Conservation (phyloP, 2,329 filamentous ascomycete species). For the Alternaria brassicicola region DNA sequence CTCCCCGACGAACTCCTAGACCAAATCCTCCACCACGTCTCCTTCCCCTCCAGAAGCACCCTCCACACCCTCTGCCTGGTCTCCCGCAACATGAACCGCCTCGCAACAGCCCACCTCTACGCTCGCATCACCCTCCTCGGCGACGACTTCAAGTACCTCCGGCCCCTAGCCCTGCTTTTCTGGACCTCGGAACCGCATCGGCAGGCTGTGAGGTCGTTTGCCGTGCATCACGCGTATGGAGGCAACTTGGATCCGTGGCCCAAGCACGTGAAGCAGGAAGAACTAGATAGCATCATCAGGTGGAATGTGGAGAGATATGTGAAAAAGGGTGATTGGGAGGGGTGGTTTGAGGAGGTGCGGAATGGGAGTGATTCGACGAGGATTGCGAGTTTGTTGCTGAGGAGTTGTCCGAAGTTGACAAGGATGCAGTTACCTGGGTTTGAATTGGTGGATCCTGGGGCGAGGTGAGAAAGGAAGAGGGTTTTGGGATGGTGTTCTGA, state of each 20-base stretch:
- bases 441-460: slow-evolving; percentile 20
- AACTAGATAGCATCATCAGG: slow-evolving; percentile 9
- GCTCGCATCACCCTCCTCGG: slow-evolving; percentile 14
- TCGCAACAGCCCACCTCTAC: slow-evolving; percentile 22
- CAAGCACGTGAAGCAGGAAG: neutral
- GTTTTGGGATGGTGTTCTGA: neutral
- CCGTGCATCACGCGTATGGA: slow-evolving; percentile 20
- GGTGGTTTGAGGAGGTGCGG: slow-evolving; percentile 13
- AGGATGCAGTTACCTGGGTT: slow-evolving; percentile 26
- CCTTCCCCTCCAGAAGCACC: neutral
- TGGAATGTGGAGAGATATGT: slow-evolving; percentile 9
- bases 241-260: slow-evolving; percentile 24
- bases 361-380: slow-evolving; percentile 19
- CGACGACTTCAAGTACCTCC: slow-evolving; percentile 13
- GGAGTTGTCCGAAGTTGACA: slow-evolving; percentile 15
- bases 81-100: slow-evolving; percentile 18
- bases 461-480: neutral
- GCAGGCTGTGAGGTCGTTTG: slow-evolving; percentile 9
- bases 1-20: too few species aligned
- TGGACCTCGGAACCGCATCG: slow-evolving; percentile 17
- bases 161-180: slow-evolving; percentile 19
- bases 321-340: slow-evolving; percentile 2
- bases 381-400: slow-evolving; percentile 20
- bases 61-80: slow-evolving; percentile 16
- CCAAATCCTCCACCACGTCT: slow-evolving; percentile 7